These are phyloP conservation scores for Metarhizium sp. DNA, from an alignment of 2,329 filamentous ascomycete species.

Conservation along the genomic window DNA sequence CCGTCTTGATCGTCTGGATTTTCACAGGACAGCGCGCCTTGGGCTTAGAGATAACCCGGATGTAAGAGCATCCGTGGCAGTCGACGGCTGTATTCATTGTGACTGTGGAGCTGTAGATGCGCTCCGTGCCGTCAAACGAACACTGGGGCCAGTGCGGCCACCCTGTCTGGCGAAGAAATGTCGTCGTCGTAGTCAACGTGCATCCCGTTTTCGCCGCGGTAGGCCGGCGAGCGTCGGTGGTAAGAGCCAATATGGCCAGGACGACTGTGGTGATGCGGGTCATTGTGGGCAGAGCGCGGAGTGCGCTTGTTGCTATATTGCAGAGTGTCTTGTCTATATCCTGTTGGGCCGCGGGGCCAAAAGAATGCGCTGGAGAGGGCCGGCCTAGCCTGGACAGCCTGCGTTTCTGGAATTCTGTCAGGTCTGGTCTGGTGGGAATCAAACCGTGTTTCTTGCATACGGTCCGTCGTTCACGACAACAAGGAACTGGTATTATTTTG, in stretches of 20 bases:
- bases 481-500: too few relatives aligned
- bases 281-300: not conserved
- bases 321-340: not conserved
- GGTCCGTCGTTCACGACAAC: too few relatives aligned
- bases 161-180: slow-evolving; percentile 13
- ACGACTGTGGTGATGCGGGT: not conserved
- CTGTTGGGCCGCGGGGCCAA: too few relatives aligned
- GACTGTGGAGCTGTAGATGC: slow-evolving; percentile 18
- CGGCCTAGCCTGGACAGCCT: too few relatives aligned
- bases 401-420: not conserved
- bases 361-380: not conserved
- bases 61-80: slow-evolving; percentile 21
- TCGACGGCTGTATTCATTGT: slow-evolving; percentile 16
- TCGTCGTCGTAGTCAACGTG: slow-evolving; percentile 17
- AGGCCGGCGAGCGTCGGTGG: not conserved
- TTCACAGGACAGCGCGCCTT: slow-evolving; percentile 17
- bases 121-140: slow-evolving; percentile 13
- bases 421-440: too few relatives aligned
- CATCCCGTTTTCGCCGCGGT: slow-evolving; percentile 12
- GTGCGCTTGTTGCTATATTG: not conserved
- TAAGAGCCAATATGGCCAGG: not conserved
- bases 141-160: slow-evolving; percentile 21
- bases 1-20: slow-evolving; percentile 9
- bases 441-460: too few relatives aligned
- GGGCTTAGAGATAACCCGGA: slow-evolving; percentile 13